Base-by-base conservation (phyloP, 352 stramenopile species). In the Globisporangium acanthophoron region DNA sequence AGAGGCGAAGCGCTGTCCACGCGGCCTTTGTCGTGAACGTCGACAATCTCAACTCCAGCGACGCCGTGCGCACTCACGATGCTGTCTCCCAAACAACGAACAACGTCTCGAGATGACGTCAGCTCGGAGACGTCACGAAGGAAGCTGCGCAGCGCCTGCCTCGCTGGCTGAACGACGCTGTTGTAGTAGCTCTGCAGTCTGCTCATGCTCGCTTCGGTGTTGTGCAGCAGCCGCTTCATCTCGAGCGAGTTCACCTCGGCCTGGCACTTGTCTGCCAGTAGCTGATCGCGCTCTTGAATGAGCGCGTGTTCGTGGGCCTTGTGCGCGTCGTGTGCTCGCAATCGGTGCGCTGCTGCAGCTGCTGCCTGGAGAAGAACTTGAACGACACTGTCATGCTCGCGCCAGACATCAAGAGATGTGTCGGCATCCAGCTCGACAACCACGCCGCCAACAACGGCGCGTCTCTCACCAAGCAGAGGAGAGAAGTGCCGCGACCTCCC, bases 141-240 rank as follows among this genome's bases (percentile, higher is more conserved):
- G 20, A 47, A 61, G 1, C 29, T n/a, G 20, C 13, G 11, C 9
- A 47, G 37, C 0, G 13, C 16, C 9, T 29, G 40, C 37, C 55
- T 52, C 4, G 41, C 41, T 18, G 53, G 53, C 15, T 3, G 20
- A 18, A 47, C n/a, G 1, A 61, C 54, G 3, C 44, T 24, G 5
- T 53, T 24, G 41, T 41, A 40, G 48, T 57, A 24, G 15, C 12
- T 52, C 31, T 37, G 53, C 16, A 61, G 18, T 5, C 8, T 33
- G 5, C 33, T 13, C 9, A 61, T 8, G 33, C 40, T 44, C 5
- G 49, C 46, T 53, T 65, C 59, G 5, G 51, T 61, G 18, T 16
- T 52, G n/a, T 58, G 52, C 54, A 65, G 39, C 20, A 61, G 53
- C 3, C 21, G n/a, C 48, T 56, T 65, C 40, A 65, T 52, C 48